phyloP scores from a whole-genome alignment of 192 early-diverging fungal genomes.

The Rhizophagus clarus region DNA sequence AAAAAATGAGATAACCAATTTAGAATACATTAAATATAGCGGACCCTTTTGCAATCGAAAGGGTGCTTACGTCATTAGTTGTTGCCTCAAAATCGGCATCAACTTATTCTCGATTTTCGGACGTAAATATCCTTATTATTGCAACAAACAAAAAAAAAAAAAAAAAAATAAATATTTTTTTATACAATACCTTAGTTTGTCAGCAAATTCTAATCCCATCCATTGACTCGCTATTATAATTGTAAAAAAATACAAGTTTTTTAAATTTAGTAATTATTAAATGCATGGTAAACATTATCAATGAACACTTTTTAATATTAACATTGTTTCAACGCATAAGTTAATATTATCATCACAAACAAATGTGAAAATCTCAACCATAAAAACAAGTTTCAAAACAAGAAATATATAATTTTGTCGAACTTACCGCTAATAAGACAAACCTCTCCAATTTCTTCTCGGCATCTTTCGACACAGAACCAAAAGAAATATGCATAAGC shows the following conservation, averaged over 20 bases:
- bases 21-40: background rate
- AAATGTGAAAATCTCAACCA: background rate
- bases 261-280: background rate
- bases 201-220: constrained; percentile 59
- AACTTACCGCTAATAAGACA: constrained; percentile 57
- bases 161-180: no score
- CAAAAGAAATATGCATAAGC: constrained; percentile 64
- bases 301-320: background rate
- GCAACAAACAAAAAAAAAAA: no score
- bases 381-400: constrained; percentile 18
- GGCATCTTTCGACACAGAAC: constrained; percentile 54
- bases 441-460: constrained; percentile 44
- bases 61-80: no score
- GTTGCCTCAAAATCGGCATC: no score
- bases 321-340: background rate
- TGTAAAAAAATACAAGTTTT: constrained; percentile 7
- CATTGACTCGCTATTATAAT: constrained; percentile 53
- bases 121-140: no score
- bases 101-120: no score
- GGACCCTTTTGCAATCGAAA: background rate
- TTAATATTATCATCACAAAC: background rate
- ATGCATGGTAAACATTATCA: background rate
- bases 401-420: background rate
- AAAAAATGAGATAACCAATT: background rate
- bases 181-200: constrained; percentile 46